These are phyloP conservation scores for Pyrenophora seminiperda DNA, from an alignment of 2,329 filamentous ascomycete genomes.

Conservation along the genomic window DNA sequence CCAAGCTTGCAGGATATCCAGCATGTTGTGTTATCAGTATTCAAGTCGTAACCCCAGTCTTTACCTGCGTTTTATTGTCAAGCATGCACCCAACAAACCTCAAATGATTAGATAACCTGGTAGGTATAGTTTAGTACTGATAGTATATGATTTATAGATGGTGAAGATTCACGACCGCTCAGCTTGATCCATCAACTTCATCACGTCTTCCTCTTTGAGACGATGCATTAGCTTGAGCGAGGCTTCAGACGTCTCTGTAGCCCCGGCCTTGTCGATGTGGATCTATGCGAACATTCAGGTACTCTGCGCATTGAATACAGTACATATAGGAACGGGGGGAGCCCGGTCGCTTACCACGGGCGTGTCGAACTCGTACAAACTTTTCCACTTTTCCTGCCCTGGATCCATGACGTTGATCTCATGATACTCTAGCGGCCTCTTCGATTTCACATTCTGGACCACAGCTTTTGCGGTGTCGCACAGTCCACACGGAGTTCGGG, in stretches of 20 bases:
- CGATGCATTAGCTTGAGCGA: constrained; percentile 79
- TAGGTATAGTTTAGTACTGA: no score
- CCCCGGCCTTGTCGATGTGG: constrained; percentile 63
- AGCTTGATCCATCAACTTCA: constrained; percentile 68
- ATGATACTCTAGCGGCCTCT: constrained; percentile 68
- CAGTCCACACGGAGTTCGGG: constrained; percentile 71
- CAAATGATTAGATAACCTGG: no score
- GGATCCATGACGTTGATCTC: constrained; percentile 73
- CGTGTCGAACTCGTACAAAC: constrained; percentile 80
- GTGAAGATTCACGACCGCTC: constrained; percentile 22
- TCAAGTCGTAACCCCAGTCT: no score
- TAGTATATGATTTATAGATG: neutral
- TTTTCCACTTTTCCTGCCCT: constrained; percentile 68
- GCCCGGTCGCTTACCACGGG: constrained; percentile 65
- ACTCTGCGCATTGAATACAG: constrained; percentile 13
- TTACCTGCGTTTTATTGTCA: no score
- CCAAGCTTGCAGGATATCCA: no score
- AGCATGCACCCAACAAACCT: no score
- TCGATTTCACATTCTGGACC: constrained; percentile 70
- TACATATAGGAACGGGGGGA: constrained; percentile 1
- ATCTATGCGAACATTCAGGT: constrained; percentile 51
- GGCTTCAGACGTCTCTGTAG: constrained; percentile 58
- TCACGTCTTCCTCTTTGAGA: constrained; percentile 70
- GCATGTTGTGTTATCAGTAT: no score
- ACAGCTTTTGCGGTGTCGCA: constrained; percentile 71